Conservation (phyloP, 1,284 basidiomycete species). For the Schizopora paradoxa region DNA sequence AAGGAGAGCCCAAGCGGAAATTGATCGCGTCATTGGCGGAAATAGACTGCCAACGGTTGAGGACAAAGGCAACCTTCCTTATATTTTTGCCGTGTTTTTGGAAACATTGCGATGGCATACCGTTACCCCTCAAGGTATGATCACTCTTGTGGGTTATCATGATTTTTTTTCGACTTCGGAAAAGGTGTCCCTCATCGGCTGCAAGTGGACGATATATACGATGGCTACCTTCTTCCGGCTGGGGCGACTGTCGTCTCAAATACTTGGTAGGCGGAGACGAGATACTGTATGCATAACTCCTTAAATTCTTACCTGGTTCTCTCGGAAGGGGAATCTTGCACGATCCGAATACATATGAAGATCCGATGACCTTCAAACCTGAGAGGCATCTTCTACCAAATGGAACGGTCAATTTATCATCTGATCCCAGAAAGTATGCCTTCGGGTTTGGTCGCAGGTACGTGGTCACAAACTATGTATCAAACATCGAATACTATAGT, state of each 20-base stretch:
- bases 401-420: constrained; percentile 2
- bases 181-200: neutral
- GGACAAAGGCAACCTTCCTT: constrained; percentile 17
- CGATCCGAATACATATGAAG: constrained; percentile 12
- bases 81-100: constrained; percentile 23
- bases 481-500: no score
- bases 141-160: constrained; percentile 11
- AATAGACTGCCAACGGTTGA: constrained; percentile 23
- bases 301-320: neutral
- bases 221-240: neutral
- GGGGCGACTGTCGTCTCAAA: constrained; percentile 1
- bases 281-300: neutral
- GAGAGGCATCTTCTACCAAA: constrained; percentile 2
- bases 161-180: constrained; percentile 18
- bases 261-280: neutral
- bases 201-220: neutral
- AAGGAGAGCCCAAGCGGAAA: constrained; percentile 23
- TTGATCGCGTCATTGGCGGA: constrained; percentile 22
- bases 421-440: neutral
- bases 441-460: constrained; percentile 3
- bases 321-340: constrained; percentile 15
- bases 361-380: constrained; percentile 19
- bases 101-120: constrained; percentile 23
- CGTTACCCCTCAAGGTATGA: constrained; percentile 1
- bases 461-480: no score